These are phyloP conservation scores for Termitomyces sp. DNA, from an alignment of 768 basidiomycete species.

Conservation along the genomic window DNA sequence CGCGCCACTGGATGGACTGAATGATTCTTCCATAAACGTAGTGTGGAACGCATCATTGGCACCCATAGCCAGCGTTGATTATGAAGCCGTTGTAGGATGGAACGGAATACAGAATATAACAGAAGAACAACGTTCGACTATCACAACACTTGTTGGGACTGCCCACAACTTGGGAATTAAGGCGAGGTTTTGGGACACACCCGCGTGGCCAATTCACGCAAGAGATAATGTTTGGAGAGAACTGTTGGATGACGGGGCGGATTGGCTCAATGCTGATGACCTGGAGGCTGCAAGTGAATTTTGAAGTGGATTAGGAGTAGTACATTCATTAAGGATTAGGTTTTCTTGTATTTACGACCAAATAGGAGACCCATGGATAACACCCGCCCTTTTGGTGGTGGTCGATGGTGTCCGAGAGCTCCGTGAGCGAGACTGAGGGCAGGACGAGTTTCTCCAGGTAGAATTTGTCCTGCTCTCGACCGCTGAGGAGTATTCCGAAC, in stretches of 20 bases:
- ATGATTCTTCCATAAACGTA: conserved; percentile 22
- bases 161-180: conserved; percentile 38
- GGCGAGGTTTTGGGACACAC: conserved; percentile 50
- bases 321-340: conserved; percentile 9
- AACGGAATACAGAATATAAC: conserved; percentile 37
- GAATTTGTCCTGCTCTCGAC: conserved; percentile 46
- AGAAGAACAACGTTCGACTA: conserved; percentile 29
- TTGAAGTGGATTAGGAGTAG: conserved; percentile 13
- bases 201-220: conserved; percentile 40
- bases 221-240: conserved; percentile 38
- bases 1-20: conserved; percentile 38
- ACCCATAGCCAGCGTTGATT: conserved; percentile 48
- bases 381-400: conserved; percentile 17
- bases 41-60: conserved; percentile 36
- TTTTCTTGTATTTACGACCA: conserved; percentile 23
- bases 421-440: conserved; percentile 53
- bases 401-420: conserved; percentile 29
- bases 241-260: conserved; percentile 35
- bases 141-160: conserved; percentile 33
- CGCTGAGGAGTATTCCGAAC: conserved; percentile 22
- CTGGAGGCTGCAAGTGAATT: conserved; percentile 34
- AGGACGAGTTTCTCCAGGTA: conserved; percentile 51
- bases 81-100: conserved; percentile 39
- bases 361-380: conserved; percentile 26
- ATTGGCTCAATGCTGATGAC: conserved; percentile 51